Evolutionary conservation across 306 rosid genomes (phyloP).

Genomic region (Cucumis sativus): DNA sequence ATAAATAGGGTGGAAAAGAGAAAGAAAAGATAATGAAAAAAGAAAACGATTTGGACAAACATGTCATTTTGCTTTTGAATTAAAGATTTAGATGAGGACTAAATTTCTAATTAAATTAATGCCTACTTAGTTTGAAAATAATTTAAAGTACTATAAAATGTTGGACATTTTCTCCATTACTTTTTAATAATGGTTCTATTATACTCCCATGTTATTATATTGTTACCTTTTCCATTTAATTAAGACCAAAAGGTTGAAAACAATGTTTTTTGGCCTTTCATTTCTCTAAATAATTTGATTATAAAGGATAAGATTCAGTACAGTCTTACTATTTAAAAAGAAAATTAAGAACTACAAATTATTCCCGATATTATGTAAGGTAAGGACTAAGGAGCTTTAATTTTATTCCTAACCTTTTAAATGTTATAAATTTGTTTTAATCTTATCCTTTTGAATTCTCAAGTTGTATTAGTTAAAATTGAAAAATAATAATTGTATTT

Average conservation of each 20-base stretch:
- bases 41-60: background rate
- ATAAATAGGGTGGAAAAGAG: too few relatives aligned
- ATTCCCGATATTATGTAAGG: background rate
- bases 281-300: background rate
- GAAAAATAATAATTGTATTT: too few relatives aligned
- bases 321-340: background rate
- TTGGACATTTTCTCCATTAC: background rate
- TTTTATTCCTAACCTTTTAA: background rate
- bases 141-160: background rate
- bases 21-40: too few relatives aligned
- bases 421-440: background rate
- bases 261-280: background rate
- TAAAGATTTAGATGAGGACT: background rate
- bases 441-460: too few relatives aligned
- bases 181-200: background rate
- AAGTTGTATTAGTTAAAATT: too few relatives aligned
- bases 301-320: background rate
- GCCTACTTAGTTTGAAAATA: background rate
- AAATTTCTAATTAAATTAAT: background rate
- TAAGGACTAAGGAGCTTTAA: background rate
- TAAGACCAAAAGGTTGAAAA: background rate
- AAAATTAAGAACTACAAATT: background rate
- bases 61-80: background rate
- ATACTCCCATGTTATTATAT: background rate
- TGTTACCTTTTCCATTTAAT: background rate